Conservation (phyloP, 371 early-diverging fungal genomes). For the Parasitella parasitica region DNA sequence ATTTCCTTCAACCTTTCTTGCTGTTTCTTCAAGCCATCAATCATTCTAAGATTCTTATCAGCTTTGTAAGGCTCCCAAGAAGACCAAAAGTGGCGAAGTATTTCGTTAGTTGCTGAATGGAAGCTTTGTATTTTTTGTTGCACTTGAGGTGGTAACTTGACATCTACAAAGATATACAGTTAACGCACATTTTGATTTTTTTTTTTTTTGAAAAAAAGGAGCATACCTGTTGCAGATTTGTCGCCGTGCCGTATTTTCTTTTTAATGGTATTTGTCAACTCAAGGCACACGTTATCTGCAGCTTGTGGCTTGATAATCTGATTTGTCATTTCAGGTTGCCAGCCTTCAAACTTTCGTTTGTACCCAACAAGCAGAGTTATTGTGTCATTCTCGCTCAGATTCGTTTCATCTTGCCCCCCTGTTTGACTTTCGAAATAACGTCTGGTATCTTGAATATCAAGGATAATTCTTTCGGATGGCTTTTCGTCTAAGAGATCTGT, state of each 20-base stretch:
- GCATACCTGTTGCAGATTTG: slow-evolving; percentile 30
- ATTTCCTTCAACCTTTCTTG: slow-evolving; percentile 49
- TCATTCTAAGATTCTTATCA: slow-evolving; percentile 56
- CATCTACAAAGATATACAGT: slow-evolving; percentile 16
- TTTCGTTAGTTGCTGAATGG: slow-evolving; percentile 62
- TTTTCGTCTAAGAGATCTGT: slow-evolving; percentile 62
- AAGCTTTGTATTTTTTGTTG: slow-evolving; percentile 53
- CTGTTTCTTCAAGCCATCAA: slow-evolving; percentile 52
- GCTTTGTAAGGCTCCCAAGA: slow-evolving; percentile 52
- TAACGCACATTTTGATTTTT: too few species aligned
- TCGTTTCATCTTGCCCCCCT: slow-evolving; percentile 27
- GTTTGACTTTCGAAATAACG: slow-evolving; percentile 81
- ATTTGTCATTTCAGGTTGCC: slow-evolving; percentile 45
- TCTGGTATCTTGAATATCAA: slow-evolving; percentile 75
- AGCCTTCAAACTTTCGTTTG: slow-evolving; percentile 34
- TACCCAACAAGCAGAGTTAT: slow-evolving; percentile 24
- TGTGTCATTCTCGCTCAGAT: slow-evolving; percentile 28
- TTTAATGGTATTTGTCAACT: slow-evolving; percentile 36
- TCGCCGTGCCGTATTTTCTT: slow-evolving; percentile 31
- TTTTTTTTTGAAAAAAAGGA: too few species aligned
- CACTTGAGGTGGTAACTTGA: slow-evolving; percentile 42
- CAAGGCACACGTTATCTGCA: slow-evolving; percentile 35
- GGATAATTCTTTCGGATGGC: slow-evolving; percentile 50
- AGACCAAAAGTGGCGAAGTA: slow-evolving; percentile 68
- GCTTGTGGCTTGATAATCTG: slow-evolving; percentile 31